Evolutionary conservation across 2,329 filamentous ascomycete species (phyloP), one percentile per base, ranked within the genome.

Genomic region (Triangularia setosa): DNA sequence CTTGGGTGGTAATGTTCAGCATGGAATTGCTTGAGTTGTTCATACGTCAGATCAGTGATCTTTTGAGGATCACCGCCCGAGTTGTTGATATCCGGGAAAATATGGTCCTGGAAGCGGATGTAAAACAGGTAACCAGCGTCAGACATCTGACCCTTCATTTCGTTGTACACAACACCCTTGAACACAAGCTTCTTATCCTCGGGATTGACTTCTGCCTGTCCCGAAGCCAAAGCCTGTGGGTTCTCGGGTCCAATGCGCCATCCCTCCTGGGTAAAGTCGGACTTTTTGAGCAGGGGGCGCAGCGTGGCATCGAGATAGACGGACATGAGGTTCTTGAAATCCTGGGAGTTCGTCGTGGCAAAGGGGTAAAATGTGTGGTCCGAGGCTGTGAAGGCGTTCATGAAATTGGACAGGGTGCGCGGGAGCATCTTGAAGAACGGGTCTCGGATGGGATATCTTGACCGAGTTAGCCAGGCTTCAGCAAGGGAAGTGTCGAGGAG

Each of bases 361-460:
- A 99, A 99, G 1, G 95, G 95, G 74, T 99, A 99, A 70, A 92
- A 96, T 11, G 95, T 99, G 76, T 99, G 93, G 73, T 98, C 94
- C 23, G 93, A 90, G 25, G 93, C 93, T 52, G 95, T 99, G 75
- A 98, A 97, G 66, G 95, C 95, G 77, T 99, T 99, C 95, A 99
- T 99, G 75, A 97, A 99, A 78, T 98, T 99, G 69, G 95, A 97
- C n/a, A 99, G 84, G 4, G 95, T 97, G 71, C 95, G 88, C 23
- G 95, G 95, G 25, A 99, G 85, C 95, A 99, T 99, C 84, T 98
- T 99, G 83, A 99, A 99, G 83, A 99, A 99, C 0, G 95, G 95
- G 74, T 99, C 95, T 67, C 95, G 92, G 64, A 99, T 94, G n/a
- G 95, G 95, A 75, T 93, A 96, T 76, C 91, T 94, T 55, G 12